Evolutionary conservation across 73 alveolate species (phyloP).

Genomic region (Paramecium pentaurelia): DNA sequence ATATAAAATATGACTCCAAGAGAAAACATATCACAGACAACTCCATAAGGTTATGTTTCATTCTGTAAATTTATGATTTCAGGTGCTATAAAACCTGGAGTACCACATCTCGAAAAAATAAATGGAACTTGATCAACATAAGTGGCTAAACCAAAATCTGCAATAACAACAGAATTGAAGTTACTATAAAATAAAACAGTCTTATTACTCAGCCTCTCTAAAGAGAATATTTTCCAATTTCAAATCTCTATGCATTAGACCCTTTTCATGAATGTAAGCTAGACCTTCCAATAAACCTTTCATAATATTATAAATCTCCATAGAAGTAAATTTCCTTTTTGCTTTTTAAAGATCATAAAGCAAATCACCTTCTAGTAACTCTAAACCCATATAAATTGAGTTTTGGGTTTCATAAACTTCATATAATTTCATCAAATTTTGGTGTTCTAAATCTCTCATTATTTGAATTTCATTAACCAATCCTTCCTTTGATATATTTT

Average conservation of each 20-base stretch:
- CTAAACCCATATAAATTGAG: conserved; percentile 36
- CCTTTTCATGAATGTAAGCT: conserved; percentile 2
- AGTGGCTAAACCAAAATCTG: conserved; percentile 63
- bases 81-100: conserved; percentile 63
- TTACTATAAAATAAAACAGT: background rate
- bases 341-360: background rate
- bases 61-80: conserved; percentile 6
- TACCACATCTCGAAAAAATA: conserved; percentile 48
- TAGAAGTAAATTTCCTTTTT: background rate
- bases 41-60: background rate
- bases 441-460: conserved; percentile 17
- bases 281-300: background rate
- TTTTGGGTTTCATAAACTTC: conserved; percentile 50
- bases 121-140: background rate
- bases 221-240: conserved; percentile 49
- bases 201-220: background rate
- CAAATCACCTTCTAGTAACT: conserved; percentile 38
- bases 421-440: conserved; percentile 21
- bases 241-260: conserved; percentile 52
- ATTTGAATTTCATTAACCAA: conserved; percentile 34
- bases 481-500: background rate
- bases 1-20: background rate
- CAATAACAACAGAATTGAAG: background rate
- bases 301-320: background rate
- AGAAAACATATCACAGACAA: background rate